Conservation (phyloP, 1,284 basidiomycete species). For the Cryptococcus sp. region DNA sequence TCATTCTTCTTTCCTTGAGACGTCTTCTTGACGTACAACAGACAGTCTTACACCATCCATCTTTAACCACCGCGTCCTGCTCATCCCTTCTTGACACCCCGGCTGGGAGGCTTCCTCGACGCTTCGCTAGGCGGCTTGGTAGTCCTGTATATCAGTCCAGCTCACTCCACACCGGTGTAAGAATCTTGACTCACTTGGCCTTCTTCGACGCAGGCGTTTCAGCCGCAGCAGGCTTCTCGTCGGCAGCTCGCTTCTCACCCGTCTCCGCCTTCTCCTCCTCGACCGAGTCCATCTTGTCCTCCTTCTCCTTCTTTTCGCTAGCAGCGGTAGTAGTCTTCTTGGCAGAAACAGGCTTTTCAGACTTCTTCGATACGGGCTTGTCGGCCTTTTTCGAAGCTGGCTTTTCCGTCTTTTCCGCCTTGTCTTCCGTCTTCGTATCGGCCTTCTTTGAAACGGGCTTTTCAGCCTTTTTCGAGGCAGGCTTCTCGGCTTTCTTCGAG, state of each 20-base stretch:
- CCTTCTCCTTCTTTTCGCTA: constrained; percentile 10
- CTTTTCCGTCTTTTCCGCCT: constrained; percentile 13
- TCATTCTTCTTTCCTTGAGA: too few species aligned
- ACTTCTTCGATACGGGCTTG: constrained; percentile 24
- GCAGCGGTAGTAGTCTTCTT: constrained; percentile 8
- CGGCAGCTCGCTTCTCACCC: constrained; percentile 9
- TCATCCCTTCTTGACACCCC: constrained; percentile 24
- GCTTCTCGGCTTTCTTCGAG: constrained; percentile 17
- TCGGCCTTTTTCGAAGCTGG: constrained; percentile 14
- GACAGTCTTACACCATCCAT: too few species aligned
- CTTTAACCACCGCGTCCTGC: too few species aligned
- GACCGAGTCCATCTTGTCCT: constrained; percentile 8
- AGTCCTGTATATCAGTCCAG: constrained; percentile 13
- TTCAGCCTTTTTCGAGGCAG: constrained; percentile 13
- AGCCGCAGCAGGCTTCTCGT: constrained; percentile 6
- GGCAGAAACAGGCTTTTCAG: constrained; percentile 4
- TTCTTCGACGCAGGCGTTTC: constrained; percentile 22
- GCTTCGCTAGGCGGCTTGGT: constrained; percentile 24
- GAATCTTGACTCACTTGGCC: constrained; percentile 25
- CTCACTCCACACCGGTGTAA: not conserved
- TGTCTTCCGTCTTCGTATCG: constrained; percentile 10
- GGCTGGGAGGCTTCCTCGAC: constrained; percentile 27
- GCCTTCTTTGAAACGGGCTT: constrained; percentile 25
- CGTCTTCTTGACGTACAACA: too few species aligned
- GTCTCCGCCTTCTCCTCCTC: constrained; percentile 9